A percentile compares a stretch with the other conserved stretches of the same genome.
phyloP scores from a whole-genome alignment of 352 stramenopile species.

The Phytophthora crassamura region DNA sequence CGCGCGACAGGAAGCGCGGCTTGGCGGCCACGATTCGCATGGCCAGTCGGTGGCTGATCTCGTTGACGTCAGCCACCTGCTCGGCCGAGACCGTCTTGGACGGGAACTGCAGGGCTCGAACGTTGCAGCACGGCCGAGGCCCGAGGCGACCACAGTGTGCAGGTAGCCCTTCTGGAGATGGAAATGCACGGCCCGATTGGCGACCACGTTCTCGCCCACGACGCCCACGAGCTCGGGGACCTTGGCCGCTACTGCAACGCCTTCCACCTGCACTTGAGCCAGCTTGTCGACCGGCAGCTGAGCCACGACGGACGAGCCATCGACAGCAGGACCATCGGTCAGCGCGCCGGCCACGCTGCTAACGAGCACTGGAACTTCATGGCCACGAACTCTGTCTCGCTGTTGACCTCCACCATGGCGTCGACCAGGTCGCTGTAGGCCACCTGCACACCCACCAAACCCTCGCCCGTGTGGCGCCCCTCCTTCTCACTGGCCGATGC shows the following conservation, averaged over 20 bases:
- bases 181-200: conserved; percentile 73
- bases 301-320: conserved; percentile 34
- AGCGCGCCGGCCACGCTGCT: conserved; percentile 60
- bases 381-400: no score
- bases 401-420: no score
- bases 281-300: conserved; percentile 52
- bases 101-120: no score
- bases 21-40: conserved; percentile 97
- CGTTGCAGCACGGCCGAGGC: no score
- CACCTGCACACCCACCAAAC: conserved; percentile 77
- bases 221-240: conserved; percentile 86
- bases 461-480: conserved; percentile 76
- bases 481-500: conserved; percentile 82
- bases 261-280: conserved; percentile 53
- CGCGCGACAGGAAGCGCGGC: conserved; percentile 90
- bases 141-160: no score
- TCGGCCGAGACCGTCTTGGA: no score
- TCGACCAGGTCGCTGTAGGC: no score
- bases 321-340: conserved; percentile 27
- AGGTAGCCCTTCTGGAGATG: no score
- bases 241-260: conserved; percentile 66
- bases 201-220: no score
- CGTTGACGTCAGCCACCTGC: no score
- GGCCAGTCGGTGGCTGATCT: no score
- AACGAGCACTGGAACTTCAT: no score